Percentiles rank a stretch among this genome's conserved stretches.
phyloP scores from a whole-genome alignment of 805 yeast genomes.

The Candida pseudofarinosa region DNA sequence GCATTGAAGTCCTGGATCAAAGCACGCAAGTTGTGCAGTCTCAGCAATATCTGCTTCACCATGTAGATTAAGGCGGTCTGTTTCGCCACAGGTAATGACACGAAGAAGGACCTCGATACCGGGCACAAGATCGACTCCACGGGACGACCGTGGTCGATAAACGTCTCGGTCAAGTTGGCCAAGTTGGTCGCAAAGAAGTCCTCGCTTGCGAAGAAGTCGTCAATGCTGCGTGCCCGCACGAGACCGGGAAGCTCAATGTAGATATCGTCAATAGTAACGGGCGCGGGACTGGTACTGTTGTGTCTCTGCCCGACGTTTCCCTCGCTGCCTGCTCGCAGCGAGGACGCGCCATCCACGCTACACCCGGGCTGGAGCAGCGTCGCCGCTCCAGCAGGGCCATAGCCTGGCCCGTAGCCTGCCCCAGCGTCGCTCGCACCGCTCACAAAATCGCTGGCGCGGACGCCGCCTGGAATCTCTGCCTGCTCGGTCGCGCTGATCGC shows the following conservation, averaged over 20 bases:
- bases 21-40: constrained; percentile 3
- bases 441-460: background rate
- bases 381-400: too few relatives aligned
- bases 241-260: constrained; percentile 5
- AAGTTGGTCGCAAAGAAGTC: constrained; percentile 7
- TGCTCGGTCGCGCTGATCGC: background rate
- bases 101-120: constrained; percentile 1
- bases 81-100: background rate
- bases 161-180: constrained; percentile 3
- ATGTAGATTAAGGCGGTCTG: constrained; percentile 3
- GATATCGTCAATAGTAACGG: constrained; percentile 3
- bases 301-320: background rate
- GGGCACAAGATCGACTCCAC: constrained; percentile 4
- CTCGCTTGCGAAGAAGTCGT: constrained; percentile 5
- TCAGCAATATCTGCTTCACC: constrained; percentile 3
- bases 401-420: background rate
- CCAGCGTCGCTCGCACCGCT: background rate
- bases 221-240: constrained; percentile 4
- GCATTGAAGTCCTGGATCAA: constrained; percentile 6
- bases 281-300: background rate
- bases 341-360: background rate
- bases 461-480: background rate
- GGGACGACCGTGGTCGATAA: constrained; percentile 4
- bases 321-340: background rate
- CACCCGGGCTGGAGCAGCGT: background rate